Evolutionary conservation across 2,329 filamentous ascomycete species (phyloP).

Genomic region (Aureobasidium pullulans): DNA sequence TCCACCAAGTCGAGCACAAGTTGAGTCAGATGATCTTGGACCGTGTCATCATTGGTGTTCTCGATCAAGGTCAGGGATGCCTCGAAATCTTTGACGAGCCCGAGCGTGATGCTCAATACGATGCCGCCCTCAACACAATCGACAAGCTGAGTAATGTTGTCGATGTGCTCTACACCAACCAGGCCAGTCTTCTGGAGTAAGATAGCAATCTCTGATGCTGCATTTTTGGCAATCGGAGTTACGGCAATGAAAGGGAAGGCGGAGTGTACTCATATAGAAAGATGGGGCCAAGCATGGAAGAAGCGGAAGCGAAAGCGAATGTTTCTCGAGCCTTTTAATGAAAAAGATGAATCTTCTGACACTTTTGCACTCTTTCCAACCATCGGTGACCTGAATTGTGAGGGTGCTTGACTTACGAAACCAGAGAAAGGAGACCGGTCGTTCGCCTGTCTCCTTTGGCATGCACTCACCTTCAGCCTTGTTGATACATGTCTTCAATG

Average conservation of each 20-base stretch:
- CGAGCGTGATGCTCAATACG: conserved; percentile 86
- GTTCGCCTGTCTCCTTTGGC: too few species aligned
- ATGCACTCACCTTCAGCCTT: too few species aligned
- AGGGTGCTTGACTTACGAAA: too few species aligned
- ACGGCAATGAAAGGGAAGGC: background rate
- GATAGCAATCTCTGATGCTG: background rate
- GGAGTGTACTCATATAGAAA: background rate
- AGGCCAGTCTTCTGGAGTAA: conserved; percentile 90
- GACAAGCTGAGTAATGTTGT: conserved; percentile 97
- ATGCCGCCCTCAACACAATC: conserved; percentile 87
- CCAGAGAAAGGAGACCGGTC: too few species aligned
- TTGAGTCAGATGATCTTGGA: conserved; percentile 99
- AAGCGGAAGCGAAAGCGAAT: background rate
- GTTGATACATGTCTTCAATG: too few species aligned
- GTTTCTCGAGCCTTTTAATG: background rate
- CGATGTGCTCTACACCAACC: conserved; percentile 94
- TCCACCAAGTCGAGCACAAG: conserved; percentile 94
- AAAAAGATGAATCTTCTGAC: background rate
- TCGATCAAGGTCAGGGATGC: conserved; percentile 96
- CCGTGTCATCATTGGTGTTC: conserved; percentile 94
- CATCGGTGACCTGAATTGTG: too few species aligned
- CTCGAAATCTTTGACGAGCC: conserved; percentile 96
- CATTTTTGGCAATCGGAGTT: background rate
- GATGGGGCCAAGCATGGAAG: background rate
- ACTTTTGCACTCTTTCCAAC: too few species aligned